Conservation (phyloP, 2,329 filamentous ascomycete genomes). For the Diplocarpon rosae region DNA sequence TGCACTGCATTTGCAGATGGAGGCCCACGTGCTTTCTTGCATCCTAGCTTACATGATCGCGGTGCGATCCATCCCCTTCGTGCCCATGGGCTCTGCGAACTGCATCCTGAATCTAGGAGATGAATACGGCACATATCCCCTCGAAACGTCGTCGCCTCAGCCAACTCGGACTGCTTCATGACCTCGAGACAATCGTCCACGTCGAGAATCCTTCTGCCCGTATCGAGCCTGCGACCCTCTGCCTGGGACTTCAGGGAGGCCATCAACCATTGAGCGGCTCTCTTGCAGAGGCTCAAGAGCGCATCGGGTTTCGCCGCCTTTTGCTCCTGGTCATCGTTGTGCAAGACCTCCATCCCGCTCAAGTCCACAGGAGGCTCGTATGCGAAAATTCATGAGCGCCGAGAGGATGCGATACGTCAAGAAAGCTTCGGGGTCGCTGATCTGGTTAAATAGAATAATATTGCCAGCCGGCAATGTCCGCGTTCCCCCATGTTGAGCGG, state of each 20-base stretch:
- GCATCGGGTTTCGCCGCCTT: constrained; percentile 15
- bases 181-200: constrained; percentile 15
- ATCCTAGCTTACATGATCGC: too few relatives aligned
- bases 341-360: constrained; percentile 13
- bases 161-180: constrained; percentile 5
- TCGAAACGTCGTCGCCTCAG: constrained; percentile 9
- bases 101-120: not conserved
- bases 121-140: not conserved
- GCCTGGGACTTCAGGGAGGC: constrained; percentile 11
- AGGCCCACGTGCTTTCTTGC: too few relatives aligned
- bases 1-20: too few relatives aligned
- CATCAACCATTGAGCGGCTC: constrained; percentile 19
- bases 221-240: constrained; percentile 15
- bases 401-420: constrained; percentile 17
- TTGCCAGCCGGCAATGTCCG: too few relatives aligned
- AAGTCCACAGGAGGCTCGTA: constrained; percentile 19
- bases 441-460: too few relatives aligned
- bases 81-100: not conserved
- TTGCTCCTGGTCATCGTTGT: constrained; percentile 7
- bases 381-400: constrained; percentile 18
- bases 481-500: too few relatives aligned
- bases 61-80: too few relatives aligned
- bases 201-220: constrained; percentile 12
- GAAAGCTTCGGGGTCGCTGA: constrained; percentile 9
- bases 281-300: constrained; percentile 19